Conservation (phyloP, 176 grass and related monocot species). For the Elymus sibiricus region DNA sequence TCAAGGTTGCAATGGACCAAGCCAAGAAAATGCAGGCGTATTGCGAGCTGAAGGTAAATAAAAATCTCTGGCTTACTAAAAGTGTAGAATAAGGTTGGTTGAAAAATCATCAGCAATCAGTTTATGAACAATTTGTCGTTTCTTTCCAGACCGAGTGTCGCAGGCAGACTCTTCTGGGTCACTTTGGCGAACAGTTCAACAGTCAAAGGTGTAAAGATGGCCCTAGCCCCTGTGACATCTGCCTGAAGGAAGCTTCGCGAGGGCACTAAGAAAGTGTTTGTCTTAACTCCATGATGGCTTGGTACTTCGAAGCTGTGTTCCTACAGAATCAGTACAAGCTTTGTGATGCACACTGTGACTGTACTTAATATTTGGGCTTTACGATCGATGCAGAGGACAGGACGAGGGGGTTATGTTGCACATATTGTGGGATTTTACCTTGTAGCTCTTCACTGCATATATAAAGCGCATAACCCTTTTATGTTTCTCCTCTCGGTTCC, state of each 20-base stretch:
- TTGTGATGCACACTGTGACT: background rate
- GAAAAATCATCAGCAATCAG: background rate
- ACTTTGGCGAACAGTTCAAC: constrained; percentile 74
- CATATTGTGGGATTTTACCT: background rate
- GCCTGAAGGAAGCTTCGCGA: constrained; percentile 46
- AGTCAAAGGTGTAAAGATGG: constrained; percentile 59
- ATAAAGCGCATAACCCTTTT: background rate
- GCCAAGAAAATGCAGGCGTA: constrained; percentile 92
- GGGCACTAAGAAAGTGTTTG: background rate
- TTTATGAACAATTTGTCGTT: background rate
- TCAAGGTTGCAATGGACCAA: constrained; percentile 76
- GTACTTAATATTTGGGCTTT: background rate
- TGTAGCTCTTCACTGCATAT: background rate
- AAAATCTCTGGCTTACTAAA: background rate
- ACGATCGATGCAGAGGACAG: background rate
- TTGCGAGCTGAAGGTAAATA: constrained; percentile 85
- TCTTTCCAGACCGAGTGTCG: constrained; percentile 63
- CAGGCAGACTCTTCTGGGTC: constrained; percentile 67
- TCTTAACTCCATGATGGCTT: background rate
- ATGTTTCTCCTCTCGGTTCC: background rate
- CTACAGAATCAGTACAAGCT: background rate
- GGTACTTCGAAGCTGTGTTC: background rate
- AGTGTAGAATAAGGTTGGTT: background rate
- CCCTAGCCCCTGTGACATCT: constrained; percentile 86
- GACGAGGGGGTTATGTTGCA: background rate